Conservation (phyloP, 2,329 filamentous ascomycete species). For the Lachnellula arida region DNA sequence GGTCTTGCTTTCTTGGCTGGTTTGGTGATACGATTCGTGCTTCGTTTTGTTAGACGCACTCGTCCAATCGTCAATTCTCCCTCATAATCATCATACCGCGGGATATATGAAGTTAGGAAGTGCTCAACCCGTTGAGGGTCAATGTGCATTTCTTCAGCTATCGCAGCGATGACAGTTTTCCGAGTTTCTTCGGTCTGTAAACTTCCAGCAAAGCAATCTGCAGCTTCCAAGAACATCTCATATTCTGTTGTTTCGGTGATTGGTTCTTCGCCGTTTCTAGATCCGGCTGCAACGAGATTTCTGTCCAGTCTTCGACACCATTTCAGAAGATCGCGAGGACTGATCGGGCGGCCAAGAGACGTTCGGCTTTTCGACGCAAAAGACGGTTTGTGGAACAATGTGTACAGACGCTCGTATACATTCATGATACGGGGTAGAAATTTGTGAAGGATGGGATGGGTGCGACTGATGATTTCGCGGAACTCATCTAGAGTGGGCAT, state of each 20-base stretch:
- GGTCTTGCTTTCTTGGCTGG: constrained; percentile 53
- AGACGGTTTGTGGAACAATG: constrained; percentile 37
- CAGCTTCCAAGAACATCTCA: constrained; percentile 86
- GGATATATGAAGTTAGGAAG: constrained; percentile 68
- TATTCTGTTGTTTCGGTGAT: constrained; percentile 69
- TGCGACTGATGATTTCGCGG: constrained; percentile 64
- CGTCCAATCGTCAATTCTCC: constrained; percentile 60
- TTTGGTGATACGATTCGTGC: constrained; percentile 41
- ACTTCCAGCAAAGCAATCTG: constrained; percentile 87
- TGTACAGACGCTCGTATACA: constrained; percentile 52
- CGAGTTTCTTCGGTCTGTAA: constrained; percentile 62
- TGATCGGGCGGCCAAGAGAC: constrained; percentile 50
- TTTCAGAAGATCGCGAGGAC: constrained; percentile 78
- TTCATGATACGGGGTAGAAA: constrained; percentile 55
- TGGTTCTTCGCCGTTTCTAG: constrained; percentile 62
- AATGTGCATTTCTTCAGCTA: constrained; percentile 84
- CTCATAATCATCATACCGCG: constrained; percentile 60
- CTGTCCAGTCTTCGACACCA: constrained; percentile 76
- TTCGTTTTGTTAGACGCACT: constrained; percentile 51
- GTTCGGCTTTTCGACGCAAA: constrained; percentile 45
- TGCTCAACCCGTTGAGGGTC: constrained; percentile 77
- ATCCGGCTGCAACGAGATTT: constrained; percentile 57
- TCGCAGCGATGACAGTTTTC: constrained; percentile 56
- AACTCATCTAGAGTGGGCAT: constrained; percentile 67
- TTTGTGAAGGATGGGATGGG: constrained; percentile 64